Percentiles rank a stretch among this genome's conserved stretches.
phyloP scores from a whole-genome alignment of 306 rosid genomes.

The Lagenaria siceraria region DNA sequence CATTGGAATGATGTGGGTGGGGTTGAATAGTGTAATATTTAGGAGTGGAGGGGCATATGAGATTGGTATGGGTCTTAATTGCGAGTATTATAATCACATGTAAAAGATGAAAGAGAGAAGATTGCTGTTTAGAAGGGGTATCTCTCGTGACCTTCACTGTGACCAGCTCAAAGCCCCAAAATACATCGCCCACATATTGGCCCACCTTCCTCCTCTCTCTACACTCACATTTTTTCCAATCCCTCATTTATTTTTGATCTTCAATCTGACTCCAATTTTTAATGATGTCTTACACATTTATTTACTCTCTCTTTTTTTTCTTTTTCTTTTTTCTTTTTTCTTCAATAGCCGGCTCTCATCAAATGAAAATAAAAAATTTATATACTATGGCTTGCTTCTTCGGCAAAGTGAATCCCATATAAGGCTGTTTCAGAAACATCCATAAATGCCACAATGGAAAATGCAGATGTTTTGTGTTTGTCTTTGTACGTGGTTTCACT shows the following conservation, averaged over 20 bases:
- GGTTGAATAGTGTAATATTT: too few relatives aligned
- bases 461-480: slow-evolving; percentile 29
- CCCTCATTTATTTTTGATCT: background rate
- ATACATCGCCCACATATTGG: background rate
- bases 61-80: background rate
- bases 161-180: slow-evolving; percentile 2
- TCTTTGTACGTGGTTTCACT: slow-evolving; percentile 7
- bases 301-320: background rate
- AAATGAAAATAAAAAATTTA: too few relatives aligned
- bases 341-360: slow-evolving; percentile 49
- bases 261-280: background rate
- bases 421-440: slow-evolving; percentile 23
- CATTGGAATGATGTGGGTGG: too few relatives aligned
- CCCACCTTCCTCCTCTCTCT: background rate
- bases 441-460: slow-evolving; percentile 26
- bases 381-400: background rate
- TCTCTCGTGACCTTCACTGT: slow-evolving; percentile 8
- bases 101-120: slow-evolving; percentile 4
- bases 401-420: slow-evolving; percentile 25
- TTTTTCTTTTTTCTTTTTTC: background rate
- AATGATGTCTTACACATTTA: background rate
- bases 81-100: slow-evolving; percentile 26
- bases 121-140: slow-evolving; percentile 2
- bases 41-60: background rate
- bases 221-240: slow-evolving; percentile 1